Percentiles rank a stretch among this genome's conserved stretches.
These are phyloP conservation scores for Pichia sp. DNA, from an alignment of 1,139 yeast genomes.

Conservation along the genomic window DNA sequence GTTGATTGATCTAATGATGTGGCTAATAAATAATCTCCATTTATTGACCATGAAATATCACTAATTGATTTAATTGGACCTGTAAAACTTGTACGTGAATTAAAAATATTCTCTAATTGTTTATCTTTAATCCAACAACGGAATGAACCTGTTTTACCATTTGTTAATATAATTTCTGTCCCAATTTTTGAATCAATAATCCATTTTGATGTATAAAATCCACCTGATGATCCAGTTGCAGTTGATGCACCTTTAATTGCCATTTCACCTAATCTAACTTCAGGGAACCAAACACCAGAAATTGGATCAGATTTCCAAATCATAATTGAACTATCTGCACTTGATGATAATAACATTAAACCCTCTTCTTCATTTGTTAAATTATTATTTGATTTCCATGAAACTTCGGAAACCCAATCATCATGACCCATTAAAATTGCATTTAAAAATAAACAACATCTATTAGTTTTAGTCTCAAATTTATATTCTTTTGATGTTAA, in stretches of 20 bases:
- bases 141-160: conserved; percentile 92
- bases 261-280: conserved; percentile 78
- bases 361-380: conserved; percentile 22
- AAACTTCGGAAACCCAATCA: conserved; percentile 87
- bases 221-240: conserved; percentile 97
- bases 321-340: conserved; percentile 93
- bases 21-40: conserved; percentile 62
- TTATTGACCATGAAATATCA: conserved; percentile 71
- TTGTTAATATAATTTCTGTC: conserved; percentile 56
- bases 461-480: conserved; percentile 35
- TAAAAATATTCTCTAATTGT: conserved; percentile 28
- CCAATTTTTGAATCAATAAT: conserved; percentile 37
- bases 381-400: conserved; percentile 53
- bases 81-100: conserved; percentile 54
- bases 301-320: conserved; percentile 88
- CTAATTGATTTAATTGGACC: conserved; percentile 76
- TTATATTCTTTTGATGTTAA: conserved; percentile 62
- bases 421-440: conserved; percentile 97
- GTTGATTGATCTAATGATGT: conserved; percentile 93
- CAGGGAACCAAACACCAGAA: conserved; percentile 90
- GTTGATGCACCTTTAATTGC: conserved; percentile 96
- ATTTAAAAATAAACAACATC: conserved; percentile 53
- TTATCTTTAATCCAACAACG: conserved; percentile 53
- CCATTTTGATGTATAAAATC: conserved; percentile 93
- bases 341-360: conserved; percentile 66